Percentiles rank a stretch among this genome's conserved stretches.
These are phyloP conservation scores for Elsinoe arachidis DNA, from an alignment of 2,329 filamentous ascomycete genomes.

Conservation along the genomic window DNA sequence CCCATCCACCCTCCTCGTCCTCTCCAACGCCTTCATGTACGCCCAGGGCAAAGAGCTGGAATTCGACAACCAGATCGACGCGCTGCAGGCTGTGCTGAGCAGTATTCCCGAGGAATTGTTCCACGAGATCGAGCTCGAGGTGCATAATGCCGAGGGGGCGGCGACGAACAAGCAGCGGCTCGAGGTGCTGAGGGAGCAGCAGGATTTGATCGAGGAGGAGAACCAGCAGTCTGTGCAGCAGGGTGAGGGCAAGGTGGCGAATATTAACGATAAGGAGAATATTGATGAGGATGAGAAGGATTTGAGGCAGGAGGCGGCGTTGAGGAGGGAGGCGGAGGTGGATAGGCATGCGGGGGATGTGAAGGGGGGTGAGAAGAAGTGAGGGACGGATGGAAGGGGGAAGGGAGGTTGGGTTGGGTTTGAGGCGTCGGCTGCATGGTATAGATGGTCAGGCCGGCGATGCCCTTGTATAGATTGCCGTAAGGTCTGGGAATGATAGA, in stretches of 20 bases:
- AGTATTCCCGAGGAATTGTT: slow-evolving; percentile 96
- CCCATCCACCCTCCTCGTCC: slow-evolving; percentile 88
- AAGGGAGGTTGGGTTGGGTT: neutral
- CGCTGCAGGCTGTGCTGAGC: slow-evolving; percentile 81
- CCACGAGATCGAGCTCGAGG: slow-evolving; percentile 98
- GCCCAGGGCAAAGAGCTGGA: slow-evolving; percentile 75
- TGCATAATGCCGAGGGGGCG: slow-evolving; percentile 90
- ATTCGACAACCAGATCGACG: slow-evolving; percentile 82
- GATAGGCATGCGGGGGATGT: slow-evolving; percentile 15
- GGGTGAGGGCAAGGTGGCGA: slow-evolving; percentile 47
- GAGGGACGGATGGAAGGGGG: neutral
- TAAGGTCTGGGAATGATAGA: neutral
- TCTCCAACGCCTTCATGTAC: slow-evolving; percentile 98
- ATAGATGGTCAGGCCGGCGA: neutral
- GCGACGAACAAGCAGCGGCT: slow-evolving; percentile 98
- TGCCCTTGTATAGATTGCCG: slow-evolving; percentile 9
- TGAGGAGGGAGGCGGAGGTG: slow-evolving; percentile 20
- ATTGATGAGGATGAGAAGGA: slow-evolving; percentile 82
- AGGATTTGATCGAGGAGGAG: slow-evolving; percentile 96
- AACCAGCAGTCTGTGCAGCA: slow-evolving; percentile 82
- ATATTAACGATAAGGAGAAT: slow-evolving; percentile 68
- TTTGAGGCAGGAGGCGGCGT: slow-evolving; percentile 22
- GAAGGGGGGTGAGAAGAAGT: slow-evolving; percentile 3
- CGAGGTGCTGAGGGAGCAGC: slow-evolving; percentile 95
- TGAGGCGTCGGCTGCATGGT: neutral